Evolutionary conservation across 1,284 basidiomycete genomes (phyloP), one percentile per base, ranked within the genome.

Genomic region (Wolfiporia cocos): DNA sequence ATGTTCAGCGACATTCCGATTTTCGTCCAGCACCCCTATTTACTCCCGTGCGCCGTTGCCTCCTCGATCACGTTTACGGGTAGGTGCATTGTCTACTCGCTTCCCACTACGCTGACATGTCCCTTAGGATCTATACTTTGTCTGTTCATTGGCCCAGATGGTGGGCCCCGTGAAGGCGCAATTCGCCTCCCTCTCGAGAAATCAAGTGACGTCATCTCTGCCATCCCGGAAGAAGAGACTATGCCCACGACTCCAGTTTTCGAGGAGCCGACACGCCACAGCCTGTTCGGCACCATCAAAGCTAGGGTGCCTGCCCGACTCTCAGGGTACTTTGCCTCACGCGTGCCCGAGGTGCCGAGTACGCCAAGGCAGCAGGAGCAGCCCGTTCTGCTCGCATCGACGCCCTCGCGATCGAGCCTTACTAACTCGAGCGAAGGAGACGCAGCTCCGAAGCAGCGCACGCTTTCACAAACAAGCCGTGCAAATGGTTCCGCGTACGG

Each of bases 71-170:
- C 91, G 22, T 68, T 92, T 38, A 74, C 70, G 34, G 86, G 87
- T 79, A 48, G 54, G 69, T 28, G 26, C 26, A 28, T 14, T 18
- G 11, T 31, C 7, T 21, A 17, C 20, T 35, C 20, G 37, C 35
- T 17, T 23, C 6, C 41, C 32, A 34, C n/a, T 14, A n/a, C 34
- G 28, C 48, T 48, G 11, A 6, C 22, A 42, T 21, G 17, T 22
- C 4, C 6, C 2, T 30, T 62, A 73, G 95, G 94, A 12, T 85
- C 92, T 1, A 58, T 96, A 37, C 70, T 99, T 20, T 81, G 85
- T 0, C 81, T 93, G 46, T 96, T 97, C 70, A 78, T 99, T 35
- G 88, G 83, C 14, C 83, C 77, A 50, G 92, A 99, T 58, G 94
- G 91, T 43, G 92, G 93, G 21, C 86, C 91, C 18, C 76, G 88